Conservation (phyloP, 2,329 filamentous ascomycete species). For the Aspergillus glaucus region DNA sequence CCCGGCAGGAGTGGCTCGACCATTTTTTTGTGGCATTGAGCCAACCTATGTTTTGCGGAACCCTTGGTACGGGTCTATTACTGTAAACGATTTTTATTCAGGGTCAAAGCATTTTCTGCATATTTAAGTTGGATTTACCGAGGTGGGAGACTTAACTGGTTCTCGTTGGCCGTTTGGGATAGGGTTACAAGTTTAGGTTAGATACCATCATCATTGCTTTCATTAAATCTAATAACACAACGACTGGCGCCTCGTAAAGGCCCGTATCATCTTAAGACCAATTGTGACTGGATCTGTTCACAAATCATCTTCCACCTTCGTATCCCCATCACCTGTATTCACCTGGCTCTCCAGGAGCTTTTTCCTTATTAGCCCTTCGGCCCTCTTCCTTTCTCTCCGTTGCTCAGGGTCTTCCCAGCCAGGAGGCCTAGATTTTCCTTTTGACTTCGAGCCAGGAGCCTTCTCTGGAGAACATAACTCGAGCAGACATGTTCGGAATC, state of each 20-base stretch:
- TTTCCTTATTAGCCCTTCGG: conserved; percentile 35
- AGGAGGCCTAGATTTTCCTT: conserved; percentile 14
- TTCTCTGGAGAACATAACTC: conserved; percentile 12
- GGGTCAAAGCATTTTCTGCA: neutral
- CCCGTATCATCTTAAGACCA: neutral
- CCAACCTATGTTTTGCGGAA: neutral
- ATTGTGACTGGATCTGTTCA: neutral
- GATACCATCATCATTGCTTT: neutral
- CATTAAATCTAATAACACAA: neutral
- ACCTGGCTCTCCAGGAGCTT: conserved; percentile 15
- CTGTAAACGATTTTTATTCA: neutral
- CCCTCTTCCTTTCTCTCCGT: conserved; percentile 35
- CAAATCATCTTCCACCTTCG: conserved; percentile 2
- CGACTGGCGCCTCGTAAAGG: neutral
- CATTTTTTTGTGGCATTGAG: neutral
- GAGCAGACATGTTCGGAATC: conserved; percentile 29
- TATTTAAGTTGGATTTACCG: neutral
- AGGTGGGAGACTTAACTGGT: neutral
- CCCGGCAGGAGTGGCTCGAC: neutral
- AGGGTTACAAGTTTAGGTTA: too few relatives aligned
- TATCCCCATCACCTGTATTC: conserved; percentile 4
- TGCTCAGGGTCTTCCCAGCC: conserved; percentile 35
- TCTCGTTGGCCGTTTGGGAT: too few relatives aligned
- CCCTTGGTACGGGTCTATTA: neutral
- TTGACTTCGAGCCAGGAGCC: conserved; percentile 9